phyloP scores from a whole-genome alignment of 2,329 filamentous ascomycete genomes.

The Stagonosporopsis cucurbitacearum region DNA sequence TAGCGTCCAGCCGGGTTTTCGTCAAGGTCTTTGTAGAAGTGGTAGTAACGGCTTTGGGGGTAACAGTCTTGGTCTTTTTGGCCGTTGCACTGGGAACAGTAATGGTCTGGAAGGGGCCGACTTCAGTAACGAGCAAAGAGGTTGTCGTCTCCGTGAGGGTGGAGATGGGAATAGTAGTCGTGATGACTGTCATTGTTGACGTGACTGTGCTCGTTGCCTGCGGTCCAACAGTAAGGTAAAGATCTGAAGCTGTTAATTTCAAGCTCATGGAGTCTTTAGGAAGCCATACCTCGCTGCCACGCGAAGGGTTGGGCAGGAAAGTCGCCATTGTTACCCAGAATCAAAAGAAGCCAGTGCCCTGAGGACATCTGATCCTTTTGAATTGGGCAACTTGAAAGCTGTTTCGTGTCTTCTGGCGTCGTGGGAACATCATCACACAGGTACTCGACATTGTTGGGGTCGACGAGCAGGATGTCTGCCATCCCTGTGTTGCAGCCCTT shows the following conservation, averaged over 20 bases:
- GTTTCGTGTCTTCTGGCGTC: conserved; percentile 47
- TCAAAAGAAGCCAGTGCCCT: conserved; percentile 54
- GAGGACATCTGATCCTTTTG: conserved; percentile 52
- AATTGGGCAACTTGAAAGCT: conserved; percentile 53
- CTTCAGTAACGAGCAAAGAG: conserved; percentile 30
- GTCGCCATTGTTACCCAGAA: conserved; percentile 55
- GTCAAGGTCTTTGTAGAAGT: conserved; percentile 38
- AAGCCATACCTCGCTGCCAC: conserved; percentile 52
- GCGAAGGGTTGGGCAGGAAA: conserved; percentile 50
- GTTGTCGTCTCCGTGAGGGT: conserved; percentile 37
- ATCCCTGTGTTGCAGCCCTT: conserved; percentile 51
- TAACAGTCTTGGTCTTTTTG: conserved; percentile 41
- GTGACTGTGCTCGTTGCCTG: conserved; percentile 43
- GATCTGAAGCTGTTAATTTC: conserved; percentile 28
- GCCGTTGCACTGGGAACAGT: conserved; percentile 44
- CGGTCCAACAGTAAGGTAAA: conserved; percentile 42
- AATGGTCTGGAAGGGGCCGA: conserved; percentile 38
- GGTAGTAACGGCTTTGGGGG: conserved; percentile 34
- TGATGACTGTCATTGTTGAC: conserved; percentile 42
- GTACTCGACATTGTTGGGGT: conserved; percentile 50
- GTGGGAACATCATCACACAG: conserved; percentile 52
- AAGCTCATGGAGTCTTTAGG: too few species aligned
- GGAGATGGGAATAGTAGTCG: conserved; percentile 37
- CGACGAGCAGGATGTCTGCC: conserved; percentile 53
- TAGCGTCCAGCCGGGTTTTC: conserved; percentile 35